These are phyloP conservation scores for Lecanicillium sp. DNA, from an alignment of 2,329 filamentous ascomycete species.

Conservation along the genomic window DNA sequence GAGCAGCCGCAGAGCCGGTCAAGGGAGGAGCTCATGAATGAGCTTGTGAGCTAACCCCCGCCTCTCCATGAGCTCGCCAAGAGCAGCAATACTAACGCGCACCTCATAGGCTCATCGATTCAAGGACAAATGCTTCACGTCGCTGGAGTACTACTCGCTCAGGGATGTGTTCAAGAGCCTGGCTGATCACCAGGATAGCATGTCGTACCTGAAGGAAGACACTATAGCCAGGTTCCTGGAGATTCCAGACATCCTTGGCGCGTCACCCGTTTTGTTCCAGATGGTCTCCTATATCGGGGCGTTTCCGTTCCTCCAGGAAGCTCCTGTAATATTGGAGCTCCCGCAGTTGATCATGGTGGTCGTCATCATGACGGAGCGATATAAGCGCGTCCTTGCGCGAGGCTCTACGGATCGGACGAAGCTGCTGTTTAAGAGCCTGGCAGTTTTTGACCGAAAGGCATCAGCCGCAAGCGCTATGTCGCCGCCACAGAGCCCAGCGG, in stretches of 20 bases:
- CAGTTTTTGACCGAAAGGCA: conserved; percentile 58
- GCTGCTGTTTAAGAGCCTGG: conserved; percentile 63
- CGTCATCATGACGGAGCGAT: conserved; percentile 64
- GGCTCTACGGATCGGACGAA: conserved; percentile 51
- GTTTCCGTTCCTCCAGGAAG: conserved; percentile 65
- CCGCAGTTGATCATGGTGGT: conserved; percentile 66
- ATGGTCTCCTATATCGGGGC: conserved; percentile 65
- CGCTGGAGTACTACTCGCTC: conserved; percentile 65
- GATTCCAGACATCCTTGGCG: conserved; percentile 61
- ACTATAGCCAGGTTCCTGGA: conserved; percentile 66
- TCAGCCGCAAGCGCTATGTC: conserved; percentile 21
- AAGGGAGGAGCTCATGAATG: conserved; percentile 42
- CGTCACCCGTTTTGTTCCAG: conserved; percentile 62
- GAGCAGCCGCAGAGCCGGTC: conserved; percentile 35
- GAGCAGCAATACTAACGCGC: not conserved
- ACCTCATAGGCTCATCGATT: conserved; percentile 49
- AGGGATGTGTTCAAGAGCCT: conserved; percentile 66
- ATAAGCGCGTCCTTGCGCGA: conserved; percentile 53
- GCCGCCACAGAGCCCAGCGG: not conserved
- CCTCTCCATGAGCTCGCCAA: conserved; percentile 7
- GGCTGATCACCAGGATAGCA: conserved; percentile 53
- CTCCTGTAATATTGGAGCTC: conserved; percentile 61
- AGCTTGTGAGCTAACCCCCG: conserved; percentile 35
- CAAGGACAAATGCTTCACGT: conserved; percentile 61
- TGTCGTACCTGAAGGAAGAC: conserved; percentile 60